These are phyloP conservation scores for Orbilia oligospora DNA, from an alignment of 2,329 filamentous ascomycete genomes.

Conservation along the genomic window DNA sequence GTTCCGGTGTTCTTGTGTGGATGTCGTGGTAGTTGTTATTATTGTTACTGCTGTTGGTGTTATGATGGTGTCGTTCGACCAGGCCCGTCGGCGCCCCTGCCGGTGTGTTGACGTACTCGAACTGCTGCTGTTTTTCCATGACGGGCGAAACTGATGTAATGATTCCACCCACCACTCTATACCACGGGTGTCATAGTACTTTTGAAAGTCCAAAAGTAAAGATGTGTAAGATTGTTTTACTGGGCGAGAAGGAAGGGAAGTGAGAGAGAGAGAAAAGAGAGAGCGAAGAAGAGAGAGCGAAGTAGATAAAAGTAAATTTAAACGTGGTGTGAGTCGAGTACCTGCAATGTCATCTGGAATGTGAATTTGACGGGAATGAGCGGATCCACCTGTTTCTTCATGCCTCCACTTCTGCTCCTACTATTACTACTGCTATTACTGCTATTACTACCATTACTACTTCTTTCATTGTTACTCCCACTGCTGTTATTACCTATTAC, in stretches of 20 bases:
- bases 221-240: no score
- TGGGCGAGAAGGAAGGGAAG: no score
- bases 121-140: slow-evolving; percentile 45
- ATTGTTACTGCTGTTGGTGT: no score
- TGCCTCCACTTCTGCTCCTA: no score
- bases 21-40: not conserved
- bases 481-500: not conserved
- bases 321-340: not conserved
- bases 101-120: not conserved
- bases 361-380: slow-evolving; percentile 1
- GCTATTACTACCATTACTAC: no score
- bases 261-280: not conserved
- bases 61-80: slow-evolving; percentile 24
- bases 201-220: no score
- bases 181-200: no score
- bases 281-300: not conserved
- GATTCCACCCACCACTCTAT: no score
- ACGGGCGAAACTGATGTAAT: not conserved
- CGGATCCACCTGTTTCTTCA: not conserved
- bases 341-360: not conserved
- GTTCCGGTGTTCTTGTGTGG: slow-evolving; percentile 23
- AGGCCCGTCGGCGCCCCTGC: not conserved
- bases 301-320: not conserved
- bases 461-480: no score
- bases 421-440: no score